A percentile compares a stretch with the other conserved stretches of the same genome.
Evolutionary conservation across 768 basidiomycete genomes (phyloP).

Genomic region (Termitomyces sp.): DNA sequence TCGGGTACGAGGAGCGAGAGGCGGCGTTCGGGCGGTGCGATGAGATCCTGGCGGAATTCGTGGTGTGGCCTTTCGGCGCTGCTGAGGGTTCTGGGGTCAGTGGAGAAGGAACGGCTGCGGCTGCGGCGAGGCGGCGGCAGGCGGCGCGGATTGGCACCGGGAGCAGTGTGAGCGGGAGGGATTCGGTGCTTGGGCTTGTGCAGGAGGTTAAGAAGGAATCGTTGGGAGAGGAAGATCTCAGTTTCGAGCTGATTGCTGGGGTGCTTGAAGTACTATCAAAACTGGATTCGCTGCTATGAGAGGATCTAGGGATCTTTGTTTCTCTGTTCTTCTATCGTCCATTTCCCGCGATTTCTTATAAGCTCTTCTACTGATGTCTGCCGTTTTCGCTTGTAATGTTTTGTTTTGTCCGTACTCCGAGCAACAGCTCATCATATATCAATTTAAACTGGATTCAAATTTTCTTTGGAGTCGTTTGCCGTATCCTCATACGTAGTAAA

Average conservation of each 20-base stretch:
- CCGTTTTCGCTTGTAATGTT: neutral
- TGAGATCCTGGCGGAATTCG: constrained; percentile 90
- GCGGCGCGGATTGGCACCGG: constrained; percentile 40
- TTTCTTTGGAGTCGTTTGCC: neutral
- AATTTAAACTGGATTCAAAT: neutral
- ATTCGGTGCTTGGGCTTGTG: constrained; percentile 69
- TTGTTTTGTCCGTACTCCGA: neutral
- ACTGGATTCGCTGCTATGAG: constrained; percentile 78
- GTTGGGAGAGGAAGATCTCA: constrained; percentile 67
- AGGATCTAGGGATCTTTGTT: neutral
- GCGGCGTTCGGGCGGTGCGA: constrained; percentile 91
- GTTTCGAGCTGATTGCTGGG: constrained; percentile 87
- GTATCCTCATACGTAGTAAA: neutral
- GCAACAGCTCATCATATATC: neutral
- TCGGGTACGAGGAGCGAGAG: constrained; percentile 92
- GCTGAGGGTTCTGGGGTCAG: constrained; percentile 10
- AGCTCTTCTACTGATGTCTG: neutral
- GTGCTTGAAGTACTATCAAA: constrained; percentile 91
- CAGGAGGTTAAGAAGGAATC: constrained; percentile 72
- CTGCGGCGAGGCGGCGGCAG: constrained; percentile 29
- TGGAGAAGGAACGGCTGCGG: constrained; percentile 19
- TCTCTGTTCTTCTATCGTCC: neutral
- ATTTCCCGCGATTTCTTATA: neutral
- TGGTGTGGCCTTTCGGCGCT: constrained; percentile 80
- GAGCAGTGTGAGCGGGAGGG: constrained; percentile 43